phyloP scores from a whole-genome alignment of 1,284 basidiomycete genomes.

The Cutaneotrichosporon arboriforme region DNA sequence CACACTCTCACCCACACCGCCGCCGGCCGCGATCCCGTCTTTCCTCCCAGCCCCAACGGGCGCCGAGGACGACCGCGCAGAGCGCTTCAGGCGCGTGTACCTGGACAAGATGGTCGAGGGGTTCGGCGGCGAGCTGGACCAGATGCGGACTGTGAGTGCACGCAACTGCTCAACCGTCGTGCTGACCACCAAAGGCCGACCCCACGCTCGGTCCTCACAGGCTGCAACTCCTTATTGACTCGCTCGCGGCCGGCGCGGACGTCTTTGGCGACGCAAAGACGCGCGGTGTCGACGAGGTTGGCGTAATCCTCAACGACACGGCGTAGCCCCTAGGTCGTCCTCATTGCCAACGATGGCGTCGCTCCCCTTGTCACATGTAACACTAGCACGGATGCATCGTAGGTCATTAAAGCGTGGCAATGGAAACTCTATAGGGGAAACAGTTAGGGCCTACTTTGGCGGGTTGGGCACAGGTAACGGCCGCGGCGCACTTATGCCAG shows the following conservation, averaged over 20 bases:
- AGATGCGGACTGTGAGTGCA: constrained; percentile 42
- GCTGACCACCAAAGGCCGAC: constrained; percentile 27
- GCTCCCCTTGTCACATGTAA: constrained; percentile 7
- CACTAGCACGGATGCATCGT: constrained; percentile 9
- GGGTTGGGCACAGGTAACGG: constrained; percentile 1
- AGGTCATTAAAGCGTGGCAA: constrained; percentile 2
- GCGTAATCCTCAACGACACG: constrained; percentile 25
- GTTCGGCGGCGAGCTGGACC: constrained; percentile 45
- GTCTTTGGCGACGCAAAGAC: constrained; percentile 35
- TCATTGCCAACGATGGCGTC: not conserved
- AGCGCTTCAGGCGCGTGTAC: constrained; percentile 42
- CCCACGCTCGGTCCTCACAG: constrained; percentile 37
- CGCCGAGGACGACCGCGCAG: constrained; percentile 34
- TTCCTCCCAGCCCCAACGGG: constrained; percentile 15
- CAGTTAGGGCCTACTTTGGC: not conserved
- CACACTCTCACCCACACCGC: constrained; percentile 20
- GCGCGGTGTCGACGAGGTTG: constrained; percentile 34
- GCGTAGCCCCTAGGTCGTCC: not conserved
- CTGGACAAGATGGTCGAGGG: constrained; percentile 47
- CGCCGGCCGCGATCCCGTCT: constrained; percentile 18
- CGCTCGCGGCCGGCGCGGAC: constrained; percentile 36
- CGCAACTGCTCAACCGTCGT: too few species aligned
- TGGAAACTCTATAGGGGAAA: not conserved
- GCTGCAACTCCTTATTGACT: constrained; percentile 44
- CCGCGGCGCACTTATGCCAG: not conserved